Base-by-base conservation (phyloP, 805 yeast species). In the Barnettozyma siamensis region DNA sequence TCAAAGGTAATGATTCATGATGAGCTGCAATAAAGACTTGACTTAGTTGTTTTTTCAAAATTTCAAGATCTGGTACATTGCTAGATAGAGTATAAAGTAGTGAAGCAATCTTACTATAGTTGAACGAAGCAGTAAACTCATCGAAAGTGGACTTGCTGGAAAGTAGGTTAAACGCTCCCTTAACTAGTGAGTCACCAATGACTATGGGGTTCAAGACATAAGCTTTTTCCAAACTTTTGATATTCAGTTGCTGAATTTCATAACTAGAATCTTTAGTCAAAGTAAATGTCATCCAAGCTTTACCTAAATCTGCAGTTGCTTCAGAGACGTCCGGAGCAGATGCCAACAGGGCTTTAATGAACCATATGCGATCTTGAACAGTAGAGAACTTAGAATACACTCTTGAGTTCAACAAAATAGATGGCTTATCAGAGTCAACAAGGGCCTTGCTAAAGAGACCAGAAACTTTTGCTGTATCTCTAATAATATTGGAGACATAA, bases 351-450 rank as follows among this genome's bases (percentile, higher is more conserved):
- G 83, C 73, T 35, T 65, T 57, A 8, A 71, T 59, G 46, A 69
- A 74, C 87, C 85, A 80, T 9, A 48, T 41, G 35, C 67, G 72
- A 45, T 79, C 84, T 7, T 58, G 64, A 1, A 56, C 61, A 3
- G 71, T 48, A 0, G 60, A 32, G 29, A 80, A 59, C 48, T 82
- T 82, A 15, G 74, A 60, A 47, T 69, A 70, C 5, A 79, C 69
- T 43, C 74, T 75, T 11, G 68, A 50, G 44, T 64, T 73, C 4
- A 69, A 50, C 37, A 78, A 50, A 26, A 79, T 60, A 15, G 87
- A 66, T 40, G 80, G 60, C 49, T 75, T 62, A 9, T 64, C 69
- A 15, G 57, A 43, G 35, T 67, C 58, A 0, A 45, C 35, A 7
- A 75, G 53, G 1, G 72, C 60, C 23, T 63, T 67, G 6, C 45